These are phyloP conservation scores for Tagetes erecta DNA, from an alignment of 129 eudicot species.

Conservation along the genomic window DNA sequence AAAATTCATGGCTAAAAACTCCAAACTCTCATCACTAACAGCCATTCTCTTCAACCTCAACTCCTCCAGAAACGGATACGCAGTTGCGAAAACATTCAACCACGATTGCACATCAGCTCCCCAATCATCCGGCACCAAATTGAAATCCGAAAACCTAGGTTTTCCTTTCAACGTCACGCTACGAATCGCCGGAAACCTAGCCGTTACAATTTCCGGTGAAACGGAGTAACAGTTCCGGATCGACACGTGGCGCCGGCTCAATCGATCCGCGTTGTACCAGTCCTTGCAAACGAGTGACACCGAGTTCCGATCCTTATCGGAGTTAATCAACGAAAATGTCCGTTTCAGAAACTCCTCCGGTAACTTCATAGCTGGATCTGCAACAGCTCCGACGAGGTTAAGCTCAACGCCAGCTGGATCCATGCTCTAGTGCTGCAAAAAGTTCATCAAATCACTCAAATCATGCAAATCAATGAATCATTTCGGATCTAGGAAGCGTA, in stretches of 20 bases:
- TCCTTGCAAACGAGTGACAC: slow-evolving; percentile 74
- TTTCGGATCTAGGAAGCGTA: not conserved
- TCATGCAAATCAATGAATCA: not conserved
- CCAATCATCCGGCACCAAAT: slow-evolving; percentile 72
- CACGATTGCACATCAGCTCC: slow-evolving; percentile 73
- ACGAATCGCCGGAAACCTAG: slow-evolving; percentile 68
- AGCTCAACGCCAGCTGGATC: slow-evolving; percentile 27
- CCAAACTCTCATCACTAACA: slow-evolving; percentile 74
- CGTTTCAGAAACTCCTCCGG: slow-evolving; percentile 68
- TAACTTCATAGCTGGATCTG: slow-evolving; percentile 34
- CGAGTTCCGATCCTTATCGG: slow-evolving; percentile 62
- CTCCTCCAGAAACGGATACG: slow-evolving; percentile 80
- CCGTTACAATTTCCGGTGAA: slow-evolving; percentile 61
- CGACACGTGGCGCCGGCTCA: slow-evolving; percentile 57
- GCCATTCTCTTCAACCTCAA: slow-evolving; percentile 77
- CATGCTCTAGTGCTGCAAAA: slow-evolving; percentile 27
- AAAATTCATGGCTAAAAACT: slow-evolving; percentile 64
- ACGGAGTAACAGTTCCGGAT: slow-evolving; percentile 79
- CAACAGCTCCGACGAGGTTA: not conserved
- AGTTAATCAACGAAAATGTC: slow-evolving; percentile 53
- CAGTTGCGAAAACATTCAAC: slow-evolving; percentile 56
- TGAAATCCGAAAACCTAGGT: slow-evolving; percentile 78
- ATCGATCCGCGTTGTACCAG: slow-evolving; percentile 77
- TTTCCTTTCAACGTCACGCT: slow-evolving; percentile 73
- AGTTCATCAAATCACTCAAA: not conserved